A percentile compares a stretch with the other conserved stretches of the same genome.
Evolutionary conservation across 2,329 filamentous ascomycete species (phyloP).

Genomic region (Fusarium sp.): DNA sequence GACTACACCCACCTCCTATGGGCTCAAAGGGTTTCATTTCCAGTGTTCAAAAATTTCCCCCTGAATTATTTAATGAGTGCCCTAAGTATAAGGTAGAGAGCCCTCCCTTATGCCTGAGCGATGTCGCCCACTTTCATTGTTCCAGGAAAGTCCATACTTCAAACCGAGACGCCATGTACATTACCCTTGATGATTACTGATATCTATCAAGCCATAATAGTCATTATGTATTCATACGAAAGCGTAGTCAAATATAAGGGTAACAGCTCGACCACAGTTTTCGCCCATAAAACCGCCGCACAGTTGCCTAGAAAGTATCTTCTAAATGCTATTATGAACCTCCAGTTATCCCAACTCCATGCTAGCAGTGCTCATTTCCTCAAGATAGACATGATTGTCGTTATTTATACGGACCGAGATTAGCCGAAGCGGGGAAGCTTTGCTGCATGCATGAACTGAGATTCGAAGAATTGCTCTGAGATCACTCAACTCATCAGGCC

Average conservation of each 20-base stretch:
- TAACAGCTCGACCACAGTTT: neutral
- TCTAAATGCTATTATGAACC: neutral
- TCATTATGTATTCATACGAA: neutral
- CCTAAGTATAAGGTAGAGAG: no score
- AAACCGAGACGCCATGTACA: neutral
- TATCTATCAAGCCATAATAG: neutral
- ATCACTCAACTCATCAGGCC: neutral
- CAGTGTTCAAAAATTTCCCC: neutral
- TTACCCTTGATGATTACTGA: neutral
- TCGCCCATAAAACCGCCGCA: neutral
- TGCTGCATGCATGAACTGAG: constrained; percentile 10
- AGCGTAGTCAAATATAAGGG: neutral
- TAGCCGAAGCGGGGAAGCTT: constrained; percentile 15
- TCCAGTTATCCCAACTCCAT: neutral
- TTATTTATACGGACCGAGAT: constrained; percentile 9
- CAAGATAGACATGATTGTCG: neutral
- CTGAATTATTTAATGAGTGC: neutral
- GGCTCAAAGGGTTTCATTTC: neutral
- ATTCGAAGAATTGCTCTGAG: neutral
- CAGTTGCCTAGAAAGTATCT: neutral
- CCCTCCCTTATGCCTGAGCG: neutral
- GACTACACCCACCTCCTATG: neutral
- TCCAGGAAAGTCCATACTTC: neutral
- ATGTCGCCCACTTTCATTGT: neutral
- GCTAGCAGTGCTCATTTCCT: neutral